Conservation (phyloP, 2,329 filamentous ascomycete genomes). For the Fusarium foetens region DNA sequence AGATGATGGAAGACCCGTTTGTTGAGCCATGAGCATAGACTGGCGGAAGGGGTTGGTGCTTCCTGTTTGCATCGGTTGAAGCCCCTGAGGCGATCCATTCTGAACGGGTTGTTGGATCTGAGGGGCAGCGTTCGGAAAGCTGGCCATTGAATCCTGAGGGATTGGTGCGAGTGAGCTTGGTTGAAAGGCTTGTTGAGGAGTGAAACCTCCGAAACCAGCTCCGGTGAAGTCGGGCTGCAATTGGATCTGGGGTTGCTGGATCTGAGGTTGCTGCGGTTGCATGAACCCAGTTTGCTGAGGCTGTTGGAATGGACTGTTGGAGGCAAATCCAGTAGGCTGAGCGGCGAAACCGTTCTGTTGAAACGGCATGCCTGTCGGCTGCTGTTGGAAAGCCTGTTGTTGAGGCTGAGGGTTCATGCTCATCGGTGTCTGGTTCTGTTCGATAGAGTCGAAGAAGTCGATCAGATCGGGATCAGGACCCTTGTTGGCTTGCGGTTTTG, state of each 20-base stretch:
- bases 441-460: slow-evolving; percentile 94
- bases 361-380: slow-evolving; percentile 42
- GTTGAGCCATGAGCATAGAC: slow-evolving; percentile 78
- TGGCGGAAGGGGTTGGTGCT: slow-evolving; percentile 94
- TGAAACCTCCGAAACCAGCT: slow-evolving; percentile 85
- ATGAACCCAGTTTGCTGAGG: slow-evolving; percentile 41
- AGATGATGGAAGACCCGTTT: slow-evolving; percentile 61
- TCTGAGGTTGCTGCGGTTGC: slow-evolving; percentile 50
- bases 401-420: slow-evolving; percentile 54
- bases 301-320: slow-evolving; percentile 52
- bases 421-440: slow-evolving; percentile 84
- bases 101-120: slow-evolving; percentile 35
- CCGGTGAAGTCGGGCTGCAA: slow-evolving; percentile 68
- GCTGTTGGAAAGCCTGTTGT: slow-evolving; percentile 49
- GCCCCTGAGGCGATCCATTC: slow-evolving; percentile 36
- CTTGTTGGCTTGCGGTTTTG: slow-evolving; percentile 64
- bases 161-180: slow-evolving; percentile 64
- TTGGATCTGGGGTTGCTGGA: slow-evolving; percentile 54
- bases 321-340: slow-evolving; percentile 47
- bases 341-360: slow-evolving; percentile 42
- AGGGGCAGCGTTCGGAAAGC: slow-evolving; percentile 48
- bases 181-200: slow-evolving; percentile 67
- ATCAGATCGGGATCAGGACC: slow-evolving; percentile 82
- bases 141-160: slow-evolving; percentile 62
- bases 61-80: slow-evolving; percentile 46